Evolutionary conservation across 805 yeast genomes (phyloP).

Genomic region (Ogataea methylovora): DNA sequence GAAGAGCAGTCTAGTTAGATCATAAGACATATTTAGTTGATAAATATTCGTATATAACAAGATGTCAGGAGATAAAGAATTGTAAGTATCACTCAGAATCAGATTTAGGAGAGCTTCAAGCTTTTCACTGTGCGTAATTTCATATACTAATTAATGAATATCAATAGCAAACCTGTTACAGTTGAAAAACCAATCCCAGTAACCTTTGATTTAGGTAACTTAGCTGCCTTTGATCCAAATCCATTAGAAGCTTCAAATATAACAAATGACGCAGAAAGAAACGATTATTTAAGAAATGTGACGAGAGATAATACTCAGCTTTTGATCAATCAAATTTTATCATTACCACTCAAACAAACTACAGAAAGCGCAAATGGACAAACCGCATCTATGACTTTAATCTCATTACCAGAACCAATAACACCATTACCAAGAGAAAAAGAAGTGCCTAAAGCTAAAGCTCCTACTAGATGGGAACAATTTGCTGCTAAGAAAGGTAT

Average conservation of each 20-base stretch:
- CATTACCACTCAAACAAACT: constrained; percentile 83
- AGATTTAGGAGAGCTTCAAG: not conserved
- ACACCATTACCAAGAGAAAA: constrained; percentile 90
- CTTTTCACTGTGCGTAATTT: not conserved
- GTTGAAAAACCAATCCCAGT: constrained; percentile 92
- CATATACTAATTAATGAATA: not conserved
- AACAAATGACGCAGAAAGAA: constrained; percentile 46
- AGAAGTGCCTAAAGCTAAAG: constrained; percentile 86
- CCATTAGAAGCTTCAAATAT: constrained; percentile 65
- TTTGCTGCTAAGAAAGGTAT: constrained; percentile 97
- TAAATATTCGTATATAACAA: not conserved
- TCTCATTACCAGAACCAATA: constrained; percentile 76
- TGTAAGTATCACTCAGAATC: constrained; percentile 7
- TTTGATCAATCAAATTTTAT: constrained; percentile 80
- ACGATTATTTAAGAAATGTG: constrained; percentile 51
- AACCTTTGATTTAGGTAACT: constrained; percentile 80
- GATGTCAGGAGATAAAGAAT: constrained; percentile 10
- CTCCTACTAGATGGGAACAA: constrained; percentile 92
- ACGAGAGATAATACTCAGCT: constrained; percentile 93
- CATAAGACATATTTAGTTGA: too few relatives aligned
- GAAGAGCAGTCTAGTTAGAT: too few relatives aligned
- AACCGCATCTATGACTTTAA: constrained; percentile 68
- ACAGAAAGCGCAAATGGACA: constrained; percentile 62
- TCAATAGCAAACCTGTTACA: constrained; percentile 56
- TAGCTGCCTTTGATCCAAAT: constrained; percentile 84